Evolutionary conservation across 2,329 filamentous ascomycete species (phyloP), one percentile per base, ranked within the genome.

Genomic region (Epichloe elymi): DNA sequence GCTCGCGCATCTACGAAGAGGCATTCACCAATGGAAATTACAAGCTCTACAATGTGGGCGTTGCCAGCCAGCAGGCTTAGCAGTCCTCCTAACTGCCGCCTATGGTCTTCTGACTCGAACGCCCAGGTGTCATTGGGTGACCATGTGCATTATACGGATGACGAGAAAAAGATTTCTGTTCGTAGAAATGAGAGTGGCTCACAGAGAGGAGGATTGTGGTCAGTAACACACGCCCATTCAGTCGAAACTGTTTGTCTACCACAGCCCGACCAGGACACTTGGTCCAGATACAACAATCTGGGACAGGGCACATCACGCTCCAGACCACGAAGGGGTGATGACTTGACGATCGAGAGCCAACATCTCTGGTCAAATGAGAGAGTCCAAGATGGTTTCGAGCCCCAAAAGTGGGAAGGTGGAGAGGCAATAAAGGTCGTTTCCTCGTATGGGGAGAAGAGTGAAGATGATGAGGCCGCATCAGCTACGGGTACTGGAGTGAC

Each of bases 11-110:
- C 63, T 46, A 56, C 59, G 30, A 36, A 20, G 61, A 64, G 44
- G 57, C 62, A 12, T 53, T 57, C 15, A 51, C 57, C 14, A 61
- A 36, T 42, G 26, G 11, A 11, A 10, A 48, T 73, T 37, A 61
- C 69, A 53, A 72, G 68, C 56, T 60, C 58, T 15, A 52, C 62
- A 5, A 56, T 73, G 40, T 73, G 70, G 70, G 49, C 36, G 30
- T 19, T 38, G 4, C 39, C 50, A 38, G 3, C 36, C 4, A 39
- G 7, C 17, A 45, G 38, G 10, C 14, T 14, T 7, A 20, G 6
- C 37, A 33, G 35, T 5, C 5, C 42, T 38, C 38, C 35, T 12
- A 20, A 26, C 4, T 37, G 5, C 1, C 37, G 11, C 23, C 23
- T 35, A 17, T 40, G 20, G 15, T 30, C 35, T 11, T 10, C 10